These are phyloP conservation scores for Aspergillus sp. DNA, from an alignment of 2,329 filamentous ascomycete species.

Conservation along the genomic window DNA sequence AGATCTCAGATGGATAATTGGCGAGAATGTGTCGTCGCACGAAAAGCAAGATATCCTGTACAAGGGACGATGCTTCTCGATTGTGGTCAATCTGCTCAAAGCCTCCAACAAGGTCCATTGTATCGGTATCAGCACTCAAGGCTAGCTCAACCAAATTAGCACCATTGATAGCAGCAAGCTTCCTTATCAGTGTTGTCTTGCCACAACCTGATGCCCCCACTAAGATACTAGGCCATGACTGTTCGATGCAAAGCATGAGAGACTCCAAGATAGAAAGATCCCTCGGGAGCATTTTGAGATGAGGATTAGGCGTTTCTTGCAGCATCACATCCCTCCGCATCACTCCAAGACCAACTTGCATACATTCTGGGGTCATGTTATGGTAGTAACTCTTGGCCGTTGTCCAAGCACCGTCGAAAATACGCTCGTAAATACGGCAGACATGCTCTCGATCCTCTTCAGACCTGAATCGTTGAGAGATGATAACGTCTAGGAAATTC, in stretches of 20 bases:
- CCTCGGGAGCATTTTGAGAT: conserved; percentile 35
- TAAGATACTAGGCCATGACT: conserved; percentile 84
- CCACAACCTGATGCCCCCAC: conserved; percentile 83
- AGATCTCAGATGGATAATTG: conserved; percentile 25
- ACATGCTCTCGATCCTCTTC: conserved; percentile 66
- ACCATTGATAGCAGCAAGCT: conserved; percentile 77
- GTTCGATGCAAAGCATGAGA: conserved; percentile 79
- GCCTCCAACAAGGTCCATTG: conserved; percentile 94
- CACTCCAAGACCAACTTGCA: conserved; percentile 78
- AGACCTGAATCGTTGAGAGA: conserved; percentile 83
- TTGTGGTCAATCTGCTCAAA: conserved; percentile 91
- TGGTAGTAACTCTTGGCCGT: conserved; percentile 64
- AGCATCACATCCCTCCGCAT: conserved; percentile 58
- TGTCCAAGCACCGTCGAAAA: conserved; percentile 58
- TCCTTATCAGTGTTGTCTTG: conserved; percentile 77
- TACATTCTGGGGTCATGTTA: conserved; percentile 62
- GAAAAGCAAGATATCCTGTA: conserved; percentile 54
- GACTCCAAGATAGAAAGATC: conserved; percentile 75
- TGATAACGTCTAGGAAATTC: conserved; percentile 79
- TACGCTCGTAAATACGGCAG: conserved; percentile 62
- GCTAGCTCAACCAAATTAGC: conserved; percentile 77
- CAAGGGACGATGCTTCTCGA: conserved; percentile 65
- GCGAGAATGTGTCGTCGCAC: conserved; percentile 47
- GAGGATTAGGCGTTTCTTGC: conserved; percentile 35
- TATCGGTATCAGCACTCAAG: conserved; percentile 92